Percentiles rank a stretch among this genome's conserved stretches.
Conservation (phyloP, 1,284 basidiomycete genomes). For the Ustilago tritici region DNA sequence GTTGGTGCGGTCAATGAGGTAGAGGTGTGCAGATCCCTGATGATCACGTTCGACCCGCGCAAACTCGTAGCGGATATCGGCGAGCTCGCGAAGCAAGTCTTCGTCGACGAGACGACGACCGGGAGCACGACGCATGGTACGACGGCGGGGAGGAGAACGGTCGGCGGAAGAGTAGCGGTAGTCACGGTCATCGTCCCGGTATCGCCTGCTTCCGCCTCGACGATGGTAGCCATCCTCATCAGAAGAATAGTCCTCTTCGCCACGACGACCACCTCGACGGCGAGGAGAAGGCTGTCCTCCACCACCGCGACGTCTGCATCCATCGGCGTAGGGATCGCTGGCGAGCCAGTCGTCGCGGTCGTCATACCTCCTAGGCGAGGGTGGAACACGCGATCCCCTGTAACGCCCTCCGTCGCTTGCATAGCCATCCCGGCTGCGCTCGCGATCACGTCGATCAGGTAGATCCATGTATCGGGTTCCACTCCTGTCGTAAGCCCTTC, state of each 20-base stretch:
- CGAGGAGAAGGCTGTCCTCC: slow-evolving; percentile 10
- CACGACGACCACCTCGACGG: slow-evolving; percentile 22
- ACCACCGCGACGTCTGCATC: slow-evolving; percentile 14
- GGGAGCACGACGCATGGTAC: slow-evolving; percentile 28
- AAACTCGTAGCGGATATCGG: slow-evolving; percentile 53
- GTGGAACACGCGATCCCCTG: slow-evolving; percentile 13
- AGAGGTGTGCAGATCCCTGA: slow-evolving; percentile 54
- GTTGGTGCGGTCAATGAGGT: slow-evolving; percentile 60
- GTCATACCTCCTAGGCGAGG: slow-evolving; percentile 12
- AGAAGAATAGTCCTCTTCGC: slow-evolving; percentile 36
- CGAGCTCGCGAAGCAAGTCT: slow-evolving; percentile 62
- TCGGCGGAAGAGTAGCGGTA: slow-evolving; percentile 18
- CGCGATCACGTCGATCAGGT: slow-evolving; percentile 19
- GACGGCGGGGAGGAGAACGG: slow-evolving; percentile 16
- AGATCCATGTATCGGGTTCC: slow-evolving; percentile 29
- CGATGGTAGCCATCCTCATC: slow-evolving; percentile 35
- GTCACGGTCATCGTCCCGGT: slow-evolving; percentile 16
- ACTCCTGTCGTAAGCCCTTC: slow-evolving; percentile 28
- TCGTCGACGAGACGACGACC: slow-evolving; percentile 59
- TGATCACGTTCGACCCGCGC: slow-evolving; percentile 49
- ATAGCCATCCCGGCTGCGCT: slow-evolving; percentile 26
- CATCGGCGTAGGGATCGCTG: slow-evolving; percentile 39
- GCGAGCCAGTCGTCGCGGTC: slow-evolving; percentile 45
- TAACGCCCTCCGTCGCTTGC: slow-evolving; percentile 38
- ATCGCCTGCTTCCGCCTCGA: slow-evolving; percentile 5